phyloP scores from a whole-genome alignment of 1,284 basidiomycete species.

The Cystobasidiaceae sp. region DNA sequence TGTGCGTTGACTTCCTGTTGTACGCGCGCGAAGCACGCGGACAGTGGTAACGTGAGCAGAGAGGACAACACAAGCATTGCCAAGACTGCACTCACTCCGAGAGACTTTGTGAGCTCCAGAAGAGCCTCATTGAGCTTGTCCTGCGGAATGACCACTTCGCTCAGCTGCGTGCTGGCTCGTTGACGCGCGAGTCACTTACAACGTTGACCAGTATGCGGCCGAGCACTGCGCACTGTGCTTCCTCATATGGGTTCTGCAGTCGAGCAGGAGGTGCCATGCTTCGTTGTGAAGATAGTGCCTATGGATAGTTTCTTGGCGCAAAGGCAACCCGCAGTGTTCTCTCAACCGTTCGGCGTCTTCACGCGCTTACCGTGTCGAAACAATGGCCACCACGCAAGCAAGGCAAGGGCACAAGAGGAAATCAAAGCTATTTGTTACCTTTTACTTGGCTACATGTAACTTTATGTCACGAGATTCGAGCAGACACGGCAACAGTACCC shows the following conservation, averaged over 20 bases:
- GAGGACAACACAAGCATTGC: too few relatives aligned
- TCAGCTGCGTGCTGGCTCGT: background rate
- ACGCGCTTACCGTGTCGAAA: too few relatives aligned
- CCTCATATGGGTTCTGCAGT: slow-evolving; percentile 38
- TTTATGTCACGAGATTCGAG: too few relatives aligned
- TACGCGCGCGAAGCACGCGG: background rate
- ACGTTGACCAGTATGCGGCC: slow-evolving; percentile 37
- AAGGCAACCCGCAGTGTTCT: too few relatives aligned
- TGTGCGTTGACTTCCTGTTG: slow-evolving; percentile 33
- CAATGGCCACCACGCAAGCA: too few relatives aligned
- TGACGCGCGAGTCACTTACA: background rate
- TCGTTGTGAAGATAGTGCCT: background rate
- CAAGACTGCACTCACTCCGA: slow-evolving; percentile 29
- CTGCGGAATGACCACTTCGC: background rate
- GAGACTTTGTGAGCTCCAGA: slow-evolving; percentile 34
- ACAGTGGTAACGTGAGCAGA: too few relatives aligned
- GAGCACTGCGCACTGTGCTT: slow-evolving; percentile 33
- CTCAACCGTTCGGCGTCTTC: too few relatives aligned
- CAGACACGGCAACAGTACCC: too few relatives aligned
- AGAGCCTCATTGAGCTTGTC: slow-evolving; percentile 39
- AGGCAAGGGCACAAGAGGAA: too few relatives aligned
- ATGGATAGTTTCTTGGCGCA: background rate
- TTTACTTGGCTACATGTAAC: too few relatives aligned
- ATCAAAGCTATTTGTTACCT: too few relatives aligned
- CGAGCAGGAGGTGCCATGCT: slow-evolving; percentile 25